Evolutionary conservation across 305 asterid species (phyloP), one percentile per base, ranked within the genome.

Genomic region (Plantago coronopus): DNA sequence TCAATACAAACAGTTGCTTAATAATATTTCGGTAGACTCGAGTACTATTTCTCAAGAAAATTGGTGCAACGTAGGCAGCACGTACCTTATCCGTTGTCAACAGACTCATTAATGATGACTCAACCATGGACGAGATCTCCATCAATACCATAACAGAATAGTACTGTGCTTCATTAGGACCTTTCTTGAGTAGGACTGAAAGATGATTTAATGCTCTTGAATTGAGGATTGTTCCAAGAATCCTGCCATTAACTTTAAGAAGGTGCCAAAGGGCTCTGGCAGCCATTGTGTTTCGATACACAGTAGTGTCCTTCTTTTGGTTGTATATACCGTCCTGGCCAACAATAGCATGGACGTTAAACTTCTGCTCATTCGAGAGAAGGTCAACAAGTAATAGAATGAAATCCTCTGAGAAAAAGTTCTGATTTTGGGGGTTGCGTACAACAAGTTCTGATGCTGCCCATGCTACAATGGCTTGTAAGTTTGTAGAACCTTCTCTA

Each of bases 51-150:
- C 34, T 27, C 34, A 27, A 27, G 34, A 27, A 27, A 3, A 27
- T 27, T 27, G 2, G 34, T 27, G 4, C 7, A 8, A 27, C 7
- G 34, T 27, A 27, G 34, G 34, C 34, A 27, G 34, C 34, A 27
- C 7, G 9, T 72, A 74, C 61, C 72, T 75, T 55, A 75, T 71
- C 13, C 72, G 50, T 0, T 74, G 51, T 21, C 61, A 66, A 20
- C 78, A 61, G 48, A 76, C 70, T 15, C 64, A 27, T 21, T 69
- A 20, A 22, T 62, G 48, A 60, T 69, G 71, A 27, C 7, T 50
- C 56, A 50, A 78, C 73, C 17, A 76, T 72, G 1, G 67, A 70
- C 8, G 81, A 72, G 65, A 76, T 72, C 64, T 76, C 81, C 75
- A 72, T 57, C 19, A 76, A 63, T 25, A 78, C 67, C 75, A 65